Evolutionary conservation across 371 early-diverging fungal species (phyloP).

Genomic region (Mucor piriformis): DNA sequence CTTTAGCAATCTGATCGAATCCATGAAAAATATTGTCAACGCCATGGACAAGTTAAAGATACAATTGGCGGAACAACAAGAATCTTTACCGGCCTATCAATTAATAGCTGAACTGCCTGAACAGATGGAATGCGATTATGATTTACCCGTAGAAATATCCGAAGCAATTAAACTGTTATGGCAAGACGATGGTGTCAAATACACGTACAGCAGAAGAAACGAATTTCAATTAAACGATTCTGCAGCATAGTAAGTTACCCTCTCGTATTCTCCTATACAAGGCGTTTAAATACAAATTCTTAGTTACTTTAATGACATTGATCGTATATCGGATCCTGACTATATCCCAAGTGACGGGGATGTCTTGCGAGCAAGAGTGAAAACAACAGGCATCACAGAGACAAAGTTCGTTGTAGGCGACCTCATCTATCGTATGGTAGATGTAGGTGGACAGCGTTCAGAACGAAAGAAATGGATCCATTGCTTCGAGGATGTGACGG

Average conservation of each 20-base stretch:
- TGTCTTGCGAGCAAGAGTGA: conserved; percentile 71
- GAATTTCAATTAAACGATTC: conserved; percentile 83
- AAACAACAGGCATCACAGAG: conserved; percentile 83
- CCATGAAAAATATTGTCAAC: conserved; percentile 89
- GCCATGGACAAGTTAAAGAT: conserved; percentile 86
- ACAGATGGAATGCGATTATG: conserved; percentile 72
- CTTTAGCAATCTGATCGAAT: conserved; percentile 91
- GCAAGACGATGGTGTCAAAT: conserved; percentile 79
- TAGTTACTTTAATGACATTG: conserved; percentile 80
- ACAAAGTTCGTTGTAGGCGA: conserved; percentile 77
- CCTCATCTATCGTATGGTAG: conserved; percentile 80
- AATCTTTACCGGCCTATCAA: conserved; percentile 55
- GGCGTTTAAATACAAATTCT: not conserved
- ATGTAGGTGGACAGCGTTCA: conserved; percentile 89
- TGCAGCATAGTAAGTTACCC: conserved; percentile 61
- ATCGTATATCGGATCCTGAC: conserved; percentile 66
- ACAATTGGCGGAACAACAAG: conserved; percentile 56
- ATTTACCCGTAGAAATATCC: conserved; percentile 71
- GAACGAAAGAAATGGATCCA: conserved; percentile 93
- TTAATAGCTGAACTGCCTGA: conserved; percentile 74
- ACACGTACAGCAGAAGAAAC: conserved; percentile 16
- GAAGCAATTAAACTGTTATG: conserved; percentile 80
- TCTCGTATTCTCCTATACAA: not conserved
- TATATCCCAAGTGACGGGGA: conserved; percentile 84
- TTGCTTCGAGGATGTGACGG: conserved; percentile 89